Evolutionary conservation across 352 stramenopile species (phyloP).

Genomic region (Lagenidium giganteum): DNA sequence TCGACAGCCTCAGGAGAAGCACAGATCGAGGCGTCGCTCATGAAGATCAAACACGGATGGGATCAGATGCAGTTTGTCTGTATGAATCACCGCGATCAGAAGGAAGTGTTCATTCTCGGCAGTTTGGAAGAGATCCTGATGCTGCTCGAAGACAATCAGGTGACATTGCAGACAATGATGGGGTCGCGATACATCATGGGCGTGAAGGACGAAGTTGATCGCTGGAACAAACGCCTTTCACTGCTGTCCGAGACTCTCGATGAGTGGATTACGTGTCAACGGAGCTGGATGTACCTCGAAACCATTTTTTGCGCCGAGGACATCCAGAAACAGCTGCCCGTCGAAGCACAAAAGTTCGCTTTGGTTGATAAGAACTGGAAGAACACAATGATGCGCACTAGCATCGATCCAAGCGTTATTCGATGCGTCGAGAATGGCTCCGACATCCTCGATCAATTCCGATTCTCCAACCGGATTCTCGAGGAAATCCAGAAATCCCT

Average conservation of each 20-base stretch:
- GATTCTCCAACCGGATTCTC: conserved; percentile 77
- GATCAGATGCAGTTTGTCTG: conserved; percentile 84
- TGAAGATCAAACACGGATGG: conserved; percentile 88
- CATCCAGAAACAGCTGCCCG: conserved; percentile 84
- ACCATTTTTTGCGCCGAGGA: conserved; percentile 87
- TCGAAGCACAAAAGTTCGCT: conserved; percentile 83
- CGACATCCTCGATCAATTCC: conserved; percentile 80
- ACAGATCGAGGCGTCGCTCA: conserved; percentile 86
- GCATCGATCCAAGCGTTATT: conserved; percentile 70
- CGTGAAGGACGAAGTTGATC: conserved; percentile 88
- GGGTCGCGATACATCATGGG: conserved; percentile 89
- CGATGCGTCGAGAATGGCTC: conserved; percentile 64
- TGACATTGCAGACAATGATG: conserved; percentile 92
- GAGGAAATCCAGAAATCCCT: conserved; percentile 91
- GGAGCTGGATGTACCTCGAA: conserved; percentile 88
- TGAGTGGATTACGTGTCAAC: conserved; percentile 81
- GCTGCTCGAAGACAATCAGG: conserved; percentile 89
- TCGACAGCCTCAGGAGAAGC: conserved; percentile 84
- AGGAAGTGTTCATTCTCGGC: conserved; percentile 88
- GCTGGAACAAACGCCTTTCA: conserved; percentile 85
- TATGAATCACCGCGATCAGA: conserved; percentile 78
- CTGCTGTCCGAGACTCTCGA: conserved; percentile 80
- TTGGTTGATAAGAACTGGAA: conserved; percentile 87
- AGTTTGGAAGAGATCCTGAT: conserved; percentile 88
- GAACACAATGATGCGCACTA: conserved; percentile 75